A percentile compares a stretch with the other conserved stretches of the same genome.
Conservation (phyloP, 1,284 basidiomycete species). For the Nidula niveotomentosa region DNA sequence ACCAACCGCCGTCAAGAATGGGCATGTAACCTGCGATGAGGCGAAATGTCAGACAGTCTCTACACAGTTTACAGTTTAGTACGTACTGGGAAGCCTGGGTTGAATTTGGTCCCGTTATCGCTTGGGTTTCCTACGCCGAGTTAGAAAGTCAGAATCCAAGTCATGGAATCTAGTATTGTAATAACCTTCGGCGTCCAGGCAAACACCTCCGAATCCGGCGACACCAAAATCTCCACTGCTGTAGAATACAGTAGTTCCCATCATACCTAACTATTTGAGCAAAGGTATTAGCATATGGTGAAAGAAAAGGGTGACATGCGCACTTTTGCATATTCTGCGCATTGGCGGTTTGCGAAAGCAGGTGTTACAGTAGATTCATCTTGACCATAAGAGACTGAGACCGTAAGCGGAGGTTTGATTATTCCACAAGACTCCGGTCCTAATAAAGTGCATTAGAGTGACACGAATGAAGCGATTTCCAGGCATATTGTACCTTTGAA, state of each 20-base stretch:
- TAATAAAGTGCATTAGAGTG: conserved; percentile 5
- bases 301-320: neutral
- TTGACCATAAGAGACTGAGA: conserved; percentile 55
- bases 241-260: conserved; percentile 49
- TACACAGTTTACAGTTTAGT: conserved; percentile 5
- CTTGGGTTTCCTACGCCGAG: neutral
- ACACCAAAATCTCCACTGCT: conserved; percentile 53
- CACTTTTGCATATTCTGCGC: conserved; percentile 50
- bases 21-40: conserved; percentile 44
- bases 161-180: neutral
- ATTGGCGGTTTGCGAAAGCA: conserved; percentile 49
- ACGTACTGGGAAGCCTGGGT: conserved; percentile 33
- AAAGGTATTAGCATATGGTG: neutral
- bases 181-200: neutral
- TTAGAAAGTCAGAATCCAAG: neutral
- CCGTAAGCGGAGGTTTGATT: conserved; percentile 45
- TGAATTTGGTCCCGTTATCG: conserved; percentile 29
- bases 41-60: conserved; percentile 5
- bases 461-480: too few species aligned
- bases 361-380: conserved; percentile 44
- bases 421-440: conserved; percentile 51
- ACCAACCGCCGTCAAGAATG: conserved; percentile 53
- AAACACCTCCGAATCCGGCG: conserved; percentile 37
- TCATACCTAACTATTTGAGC: conserved; percentile 32
- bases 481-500: conserved; percentile 4